Percentiles rank a stretch among this genome's conserved stretches.
phyloP scores from a whole-genome alignment of 371 early-diverging fungal genomes.

The Mucor saturninus region DNA sequence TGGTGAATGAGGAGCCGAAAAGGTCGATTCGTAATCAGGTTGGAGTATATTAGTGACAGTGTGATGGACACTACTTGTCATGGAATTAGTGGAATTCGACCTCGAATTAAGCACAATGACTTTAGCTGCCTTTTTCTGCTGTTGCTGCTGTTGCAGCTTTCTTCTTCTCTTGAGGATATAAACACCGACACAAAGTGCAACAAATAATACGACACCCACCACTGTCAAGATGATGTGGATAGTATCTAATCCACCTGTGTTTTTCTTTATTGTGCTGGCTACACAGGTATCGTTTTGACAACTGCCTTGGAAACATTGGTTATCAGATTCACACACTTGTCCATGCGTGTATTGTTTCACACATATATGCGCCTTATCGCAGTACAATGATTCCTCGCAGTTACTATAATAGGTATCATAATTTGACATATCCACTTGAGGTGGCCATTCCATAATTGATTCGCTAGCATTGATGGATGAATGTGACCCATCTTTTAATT shows the following conservation, averaged over 20 bases:
- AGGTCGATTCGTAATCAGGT: slow-evolving; percentile 12
- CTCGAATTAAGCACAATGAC: neutral
- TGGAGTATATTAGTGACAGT: slow-evolving; percentile 13
- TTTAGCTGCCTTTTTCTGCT: too few relatives aligned
- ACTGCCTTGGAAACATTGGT: slow-evolving; percentile 19
- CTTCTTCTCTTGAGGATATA: slow-evolving; percentile 12
- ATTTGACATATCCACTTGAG: neutral
- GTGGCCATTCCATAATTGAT: slow-evolving; percentile 22
- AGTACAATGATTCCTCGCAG: slow-evolving; percentile 15
- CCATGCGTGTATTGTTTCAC: slow-evolving; percentile 7
- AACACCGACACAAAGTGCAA: slow-evolving; percentile 1
- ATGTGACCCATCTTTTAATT: slow-evolving; percentile 8
- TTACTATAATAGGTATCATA: slow-evolving; percentile 22
- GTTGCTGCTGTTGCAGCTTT: neutral
- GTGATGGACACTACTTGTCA: neutral
- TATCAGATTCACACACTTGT: slow-evolving; percentile 20
- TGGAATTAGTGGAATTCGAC: slow-evolving; percentile 4
- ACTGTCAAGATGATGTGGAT: slow-evolving; percentile 17
- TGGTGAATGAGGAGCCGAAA: slow-evolving; percentile 8
- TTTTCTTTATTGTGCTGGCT: neutral
- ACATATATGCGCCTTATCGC: slow-evolving; percentile 11
- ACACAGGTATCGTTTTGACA: slow-evolving; percentile 17
- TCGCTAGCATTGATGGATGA: slow-evolving; percentile 16
- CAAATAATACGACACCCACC: slow-evolving; percentile 9
- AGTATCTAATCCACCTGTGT: slow-evolving; percentile 4